phyloP scores from a whole-genome alignment of 805 yeast species.

The Teunomyces atbi region DNA sequence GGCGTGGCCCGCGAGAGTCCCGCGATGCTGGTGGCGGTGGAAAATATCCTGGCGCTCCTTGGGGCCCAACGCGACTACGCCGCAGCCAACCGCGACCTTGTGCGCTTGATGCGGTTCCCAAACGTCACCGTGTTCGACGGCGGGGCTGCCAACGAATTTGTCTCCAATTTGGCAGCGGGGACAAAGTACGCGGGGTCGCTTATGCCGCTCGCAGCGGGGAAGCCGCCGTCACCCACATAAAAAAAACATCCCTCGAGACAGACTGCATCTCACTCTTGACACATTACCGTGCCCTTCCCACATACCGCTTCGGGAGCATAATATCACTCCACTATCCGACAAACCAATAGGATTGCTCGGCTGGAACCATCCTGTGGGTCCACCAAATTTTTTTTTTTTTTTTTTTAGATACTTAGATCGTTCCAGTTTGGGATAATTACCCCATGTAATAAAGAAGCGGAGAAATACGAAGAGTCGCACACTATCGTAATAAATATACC shows the following conservation, averaged over 20 bases:
- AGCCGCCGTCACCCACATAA: background rate
- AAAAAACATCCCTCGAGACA: background rate
- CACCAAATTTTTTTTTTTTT: background rate
- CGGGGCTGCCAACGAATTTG: slow-evolving; percentile 5
- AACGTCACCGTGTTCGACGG: slow-evolving; percentile 7
- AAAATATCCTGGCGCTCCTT: slow-evolving; percentile 9
- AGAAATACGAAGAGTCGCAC: background rate
- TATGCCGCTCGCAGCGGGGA: background rate
- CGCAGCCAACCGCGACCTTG: slow-evolving; percentile 10
- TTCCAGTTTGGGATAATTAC: background rate
- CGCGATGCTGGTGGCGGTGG: slow-evolving; percentile 6
- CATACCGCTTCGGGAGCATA: too few relatives aligned
- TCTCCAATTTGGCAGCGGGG: slow-evolving; percentile 4
- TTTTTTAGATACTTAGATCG: too few relatives aligned
- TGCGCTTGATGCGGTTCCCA: slow-evolving; percentile 2
- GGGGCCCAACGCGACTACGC: slow-evolving; percentile 2
- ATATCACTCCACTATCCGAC: background rate
- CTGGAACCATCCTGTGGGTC: background rate
- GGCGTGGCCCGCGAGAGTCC: background rate
- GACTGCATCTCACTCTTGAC: too few relatives aligned
- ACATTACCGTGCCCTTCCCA: too few relatives aligned
- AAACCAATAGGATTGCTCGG: background rate
- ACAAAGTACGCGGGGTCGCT: background rate
- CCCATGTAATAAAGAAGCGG: background rate
- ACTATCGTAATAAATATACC: background rate